Base-by-base conservation (phyloP, 2,329 filamentous ascomycete species). In the Scedosporium apiospermum region DNA sequence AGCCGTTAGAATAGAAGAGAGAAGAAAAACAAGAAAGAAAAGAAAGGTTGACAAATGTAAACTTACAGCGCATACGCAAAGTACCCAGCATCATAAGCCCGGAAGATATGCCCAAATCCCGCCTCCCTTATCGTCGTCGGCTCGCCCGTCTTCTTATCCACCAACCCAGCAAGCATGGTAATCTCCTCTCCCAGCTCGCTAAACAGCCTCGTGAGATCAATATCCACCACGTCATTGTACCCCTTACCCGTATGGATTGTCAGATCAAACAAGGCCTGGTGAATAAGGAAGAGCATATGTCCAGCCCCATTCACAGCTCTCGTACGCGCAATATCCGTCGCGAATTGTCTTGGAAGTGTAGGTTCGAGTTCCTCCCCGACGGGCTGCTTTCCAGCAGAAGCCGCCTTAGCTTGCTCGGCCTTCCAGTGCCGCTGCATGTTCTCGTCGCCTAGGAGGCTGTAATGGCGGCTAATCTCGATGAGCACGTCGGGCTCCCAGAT, bases 401-500 rank as follows among this genome's bases (percentile, higher is more conserved):
- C 18, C 30, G 16, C 34, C 30, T 26, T 57, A 6, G 27, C 42
- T 18, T 65, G 30, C 57, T 63, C 30, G 21, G 30, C 38, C 23
- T 57, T 26, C 64, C 64, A 65, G 23, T 63, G 27, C 27, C 27
- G 30, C 1, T 18, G 38, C 21, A 18, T n/a, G 41, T 62, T 57
- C 42, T 55, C 41, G 10, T 57, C 62, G n/a, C 51, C 41, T 6
- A 65, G 44, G 3, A 55, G 21, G 0, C 46, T 58, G 38, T 63
- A 64, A 53, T 65, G 64, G 6, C 46, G 18, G 42, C 63, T 62
- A 18, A 65, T 23, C 16, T 49, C 38, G 3, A 27, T 12, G 4
- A 65, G 44, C 14, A 63, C 60, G 12, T 62, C 34, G 1, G 60
- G 51, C 21, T 61, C 58, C 64, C 64, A 65, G 63, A 63, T 64